Evolutionary conservation across 495 filamentous ascomycete genomes (phyloP).

Genomic region (Penicillium flavigenum): DNA sequence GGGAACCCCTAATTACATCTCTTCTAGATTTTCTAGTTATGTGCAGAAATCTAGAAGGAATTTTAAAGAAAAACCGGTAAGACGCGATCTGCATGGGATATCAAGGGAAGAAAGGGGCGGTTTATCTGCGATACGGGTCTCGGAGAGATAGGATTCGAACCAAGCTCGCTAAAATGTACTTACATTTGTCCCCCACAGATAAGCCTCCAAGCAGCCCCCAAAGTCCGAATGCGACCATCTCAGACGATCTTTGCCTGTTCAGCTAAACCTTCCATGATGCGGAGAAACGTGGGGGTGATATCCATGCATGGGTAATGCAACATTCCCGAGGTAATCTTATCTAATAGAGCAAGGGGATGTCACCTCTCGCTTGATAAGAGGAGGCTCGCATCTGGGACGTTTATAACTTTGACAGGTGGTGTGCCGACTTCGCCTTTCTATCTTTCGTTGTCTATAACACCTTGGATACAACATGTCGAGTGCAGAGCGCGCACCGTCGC

Average conservation of each 20-base stretch:
- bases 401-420: not conserved
- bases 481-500: constrained; percentile 11
- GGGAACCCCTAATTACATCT: not conserved
- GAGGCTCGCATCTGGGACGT: not conserved
- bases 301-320: constrained; percentile 21
- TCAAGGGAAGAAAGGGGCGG: not conserved
- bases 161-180: not conserved
- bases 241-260: constrained; percentile 12
- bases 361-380: constrained; percentile 17
- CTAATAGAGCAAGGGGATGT: constrained; percentile 24
- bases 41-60: constrained; percentile 7
- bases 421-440: not conserved
- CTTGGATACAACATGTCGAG: constrained; percentile 19
- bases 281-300: constrained; percentile 31
- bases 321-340: constrained; percentile 18
- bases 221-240: constrained; percentile 24
- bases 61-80: not conserved
- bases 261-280: constrained; percentile 14
- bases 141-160: not conserved
- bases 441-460: not conserved
- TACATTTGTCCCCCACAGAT: constrained; percentile 2
- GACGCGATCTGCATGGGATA: constrained; percentile 4
- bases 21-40: not conserved
- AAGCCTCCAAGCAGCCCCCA: not conserved
- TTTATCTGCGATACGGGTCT: constrained; percentile 1